Evolutionary conservation across 345 rosid species (phyloP), one percentile per base, ranked within the genome.

Genomic region (Excoecaria agallocha): DNA sequence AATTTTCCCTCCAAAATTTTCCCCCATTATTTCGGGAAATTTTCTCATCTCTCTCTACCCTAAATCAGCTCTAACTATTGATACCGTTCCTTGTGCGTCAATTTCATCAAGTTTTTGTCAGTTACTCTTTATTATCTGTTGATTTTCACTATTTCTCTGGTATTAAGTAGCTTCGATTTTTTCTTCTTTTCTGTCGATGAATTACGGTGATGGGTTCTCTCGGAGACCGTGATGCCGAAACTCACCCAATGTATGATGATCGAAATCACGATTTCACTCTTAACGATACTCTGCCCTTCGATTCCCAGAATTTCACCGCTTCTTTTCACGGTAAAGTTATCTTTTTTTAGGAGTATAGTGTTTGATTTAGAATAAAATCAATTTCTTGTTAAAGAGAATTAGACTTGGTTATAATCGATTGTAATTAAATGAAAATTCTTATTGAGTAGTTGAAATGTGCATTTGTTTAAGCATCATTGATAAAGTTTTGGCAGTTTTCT

Each of bases 1-100:
- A 49, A 49, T 54, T 74, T 83, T 85, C 88, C 88, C 88, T 83
- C 89, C 89, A 83, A 80, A 69, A 81, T 15, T 15, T 12, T 16
- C 51, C 80, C 68, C 43, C 38, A 0, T 58, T 57, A 46, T 16
- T 17, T 19, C 59, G 43, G n/a, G 30, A 30, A 30, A 30, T 30
- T 30, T 2, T 30, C 30, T 30, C 30, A 30, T 30, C 72, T 48
- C 54, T 59, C 60, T n/a, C 30, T 17, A 56, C 75, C 72, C 72
- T 66, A 51, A 52, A 20, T 20, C 24, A 59, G 12, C 39, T 1
- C 0, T 41, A 11, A 16, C 1, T 20, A 3, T 3, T 0, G 19
- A 51, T 16, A 37, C 1, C 60, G 24, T 11, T 22, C 5, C 0
- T 2, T 19, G 15, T 49, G 12, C 8, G n/a, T 64, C 25, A 2